These are phyloP conservation scores for Saururus chinensis DNA, from an alignment of 164 flowering plant genomes.

Conservation along the genomic window DNA sequence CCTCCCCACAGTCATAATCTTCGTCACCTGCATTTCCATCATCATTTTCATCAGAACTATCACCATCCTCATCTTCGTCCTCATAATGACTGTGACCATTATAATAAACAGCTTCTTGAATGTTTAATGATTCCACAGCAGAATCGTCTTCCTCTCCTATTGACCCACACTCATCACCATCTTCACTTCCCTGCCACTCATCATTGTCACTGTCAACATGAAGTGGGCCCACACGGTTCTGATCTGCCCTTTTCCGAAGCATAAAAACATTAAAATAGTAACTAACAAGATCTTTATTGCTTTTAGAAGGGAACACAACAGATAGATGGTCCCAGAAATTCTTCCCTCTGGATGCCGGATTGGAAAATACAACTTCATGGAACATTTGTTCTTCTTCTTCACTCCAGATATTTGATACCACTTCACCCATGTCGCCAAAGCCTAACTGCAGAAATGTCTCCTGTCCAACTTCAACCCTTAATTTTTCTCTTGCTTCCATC, in stretches of 20 bases:
- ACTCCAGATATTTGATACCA: slow-evolving; percentile 48
- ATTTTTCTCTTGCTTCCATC: slow-evolving; percentile 41
- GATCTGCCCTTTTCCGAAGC: slow-evolving; percentile 53
- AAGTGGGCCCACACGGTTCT: slow-evolving; percentile 39
- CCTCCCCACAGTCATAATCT: slow-evolving; percentile 6
- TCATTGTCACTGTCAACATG: slow-evolving; percentile 66
- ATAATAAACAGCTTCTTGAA: slow-evolving; percentile 7
- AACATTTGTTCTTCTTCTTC: slow-evolving; percentile 53
- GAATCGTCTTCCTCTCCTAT: slow-evolving; percentile 35
- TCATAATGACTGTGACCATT: slow-evolving; percentile 6
- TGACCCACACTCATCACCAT: slow-evolving; percentile 20
- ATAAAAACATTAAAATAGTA: slow-evolving; percentile 83
- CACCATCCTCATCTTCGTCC: slow-evolving; percentile 8
- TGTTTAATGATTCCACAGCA: slow-evolving; percentile 27
- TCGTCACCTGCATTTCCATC: slow-evolving; percentile 11
- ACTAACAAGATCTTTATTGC: slow-evolving; percentile 47
- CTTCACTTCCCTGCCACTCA: slow-evolving; percentile 41
- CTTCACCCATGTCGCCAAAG: slow-evolving; percentile 63
- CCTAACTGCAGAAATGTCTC: slow-evolving; percentile 42
- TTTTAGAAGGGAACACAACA: slow-evolving; percentile 34
- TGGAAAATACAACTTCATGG: slow-evolving; percentile 41
- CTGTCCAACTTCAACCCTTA: slow-evolving; percentile 31
- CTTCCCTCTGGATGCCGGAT: slow-evolving; percentile 43
- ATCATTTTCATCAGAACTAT: slow-evolving; percentile 3
- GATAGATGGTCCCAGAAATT: slow-evolving; percentile 52